Base-by-base conservation (phyloP, 495 filamentous ascomycete genomes). In the Oleoguttula mirabilis region DNA sequence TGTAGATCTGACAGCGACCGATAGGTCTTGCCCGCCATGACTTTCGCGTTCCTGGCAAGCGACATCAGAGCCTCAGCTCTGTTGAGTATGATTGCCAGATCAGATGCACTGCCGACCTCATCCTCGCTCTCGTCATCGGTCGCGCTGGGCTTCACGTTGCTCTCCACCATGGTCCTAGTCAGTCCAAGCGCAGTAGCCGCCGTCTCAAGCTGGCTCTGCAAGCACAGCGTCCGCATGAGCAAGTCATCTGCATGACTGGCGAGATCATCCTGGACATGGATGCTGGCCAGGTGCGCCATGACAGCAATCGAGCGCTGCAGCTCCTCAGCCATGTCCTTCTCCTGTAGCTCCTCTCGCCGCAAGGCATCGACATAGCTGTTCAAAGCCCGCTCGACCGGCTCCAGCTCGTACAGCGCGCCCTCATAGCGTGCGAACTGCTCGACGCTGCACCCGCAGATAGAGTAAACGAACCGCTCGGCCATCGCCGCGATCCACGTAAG, bases 281-380 rank as follows among this genome's bases (percentile, higher is more conserved):
- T 76, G 55, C 88, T 82, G 3, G 77, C 78, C 1, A 96, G 72
- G 57, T 96, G 88, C 2, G 72, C 69, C 68, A 95, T 79, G 24
- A 96, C 67, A 41, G 86, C 80, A 45, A 94, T 86, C 2, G 81
- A 72, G 39, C 82, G 66, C 56, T 90, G 79, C 25, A 96, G 63
- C 55, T 94, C 86, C 4, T 71, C 70, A 2, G 76, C 78, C 55
- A 86, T 83, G 39, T 84, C 79, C 53, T 79, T 76, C 63, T 82
- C 77, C 55, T 86, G 84, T n/a, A 96, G 58, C 41, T 95, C 88
- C 50, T 94, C 86, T 37, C 76, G 76, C 47, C 82, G 77, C 36
- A 94, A 55, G 2, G 69, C 71, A 30, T 95, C 87, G 48, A 96
- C 79, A 79, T 88, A 95, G 21, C 73, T 75, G 52, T 94, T 92